These are phyloP conservation scores for Termitomyces sp. DNA, from an alignment of 768 basidiomycete genomes.

Conservation along the genomic window DNA sequence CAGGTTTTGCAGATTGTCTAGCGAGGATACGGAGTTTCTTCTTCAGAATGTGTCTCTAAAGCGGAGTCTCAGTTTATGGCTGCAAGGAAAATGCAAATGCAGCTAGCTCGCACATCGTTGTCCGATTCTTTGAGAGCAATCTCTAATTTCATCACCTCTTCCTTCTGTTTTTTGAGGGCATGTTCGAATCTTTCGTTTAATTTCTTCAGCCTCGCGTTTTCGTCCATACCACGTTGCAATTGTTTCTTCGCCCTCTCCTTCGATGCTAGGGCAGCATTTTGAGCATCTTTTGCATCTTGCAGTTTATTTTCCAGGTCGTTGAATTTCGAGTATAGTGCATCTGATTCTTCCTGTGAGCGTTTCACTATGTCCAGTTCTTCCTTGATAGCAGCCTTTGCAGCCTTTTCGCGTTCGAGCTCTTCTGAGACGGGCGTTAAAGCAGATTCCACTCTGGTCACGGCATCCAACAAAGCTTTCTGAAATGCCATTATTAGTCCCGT, in stretches of 20 bases:
- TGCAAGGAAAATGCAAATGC: neutral
- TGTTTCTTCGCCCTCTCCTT: neutral
- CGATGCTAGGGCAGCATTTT: neutral
- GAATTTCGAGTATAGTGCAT: neutral
- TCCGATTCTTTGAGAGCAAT: constrained; percentile 1
- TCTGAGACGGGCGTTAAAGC: neutral
- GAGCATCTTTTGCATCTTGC: neutral
- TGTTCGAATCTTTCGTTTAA: constrained; percentile 2
- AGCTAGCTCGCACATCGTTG: constrained; percentile 5
- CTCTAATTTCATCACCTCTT: constrained; percentile 1
- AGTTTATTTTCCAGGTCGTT: neutral
- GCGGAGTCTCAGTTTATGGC: neutral
- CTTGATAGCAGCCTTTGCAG: neutral
- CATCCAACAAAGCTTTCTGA: constrained; percentile 4
- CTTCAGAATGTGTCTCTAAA: constrained; percentile 7
- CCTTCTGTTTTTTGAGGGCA: constrained; percentile 4
- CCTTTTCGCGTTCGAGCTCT: constrained; percentile 5
- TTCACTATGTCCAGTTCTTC: neutral
- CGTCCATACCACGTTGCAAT: neutral
- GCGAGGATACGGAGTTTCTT: constrained; percentile 10
- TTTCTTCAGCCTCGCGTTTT: constrained; percentile 1
- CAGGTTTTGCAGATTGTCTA: constrained; percentile 4
- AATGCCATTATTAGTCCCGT: neutral
- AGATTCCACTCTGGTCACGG: neutral
- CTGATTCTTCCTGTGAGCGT: neutral